Evolutionary conservation across 2,329 filamentous ascomycete species (phyloP), one percentile per base, ranked within the genome.

Genomic region (Bisporella sp.): DNA sequence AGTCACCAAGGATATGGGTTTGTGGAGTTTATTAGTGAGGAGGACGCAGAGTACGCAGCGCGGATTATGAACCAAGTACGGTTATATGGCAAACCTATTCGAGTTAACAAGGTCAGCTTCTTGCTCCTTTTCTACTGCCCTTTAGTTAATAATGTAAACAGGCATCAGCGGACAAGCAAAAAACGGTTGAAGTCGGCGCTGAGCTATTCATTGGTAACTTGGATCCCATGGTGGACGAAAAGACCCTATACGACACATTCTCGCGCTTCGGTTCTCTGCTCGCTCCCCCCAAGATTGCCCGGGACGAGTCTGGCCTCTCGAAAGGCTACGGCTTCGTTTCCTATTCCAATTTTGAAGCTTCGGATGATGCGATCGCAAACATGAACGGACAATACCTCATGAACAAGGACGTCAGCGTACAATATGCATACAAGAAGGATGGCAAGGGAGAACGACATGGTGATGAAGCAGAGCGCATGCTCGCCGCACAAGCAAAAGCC

Each of bases 371-470:
- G 41, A 89, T 95, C 56, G 79, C 84, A 58, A 93, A 92, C 67
- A 91, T 99, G 86, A 87, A 96, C 67, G 89, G 89, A 47, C 91
- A 97, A 72, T 97, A 93, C 69, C 81, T 99, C 54, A 91, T 95
- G 76, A 96, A 93, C 75, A 96, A 96, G 73, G 88, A 96, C 69
- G 86, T 97, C 61, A 88, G 87, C 3, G 93, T 99, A 42, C 92
- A 97, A 70, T 99, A 97, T 69, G 93, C 93, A 39, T 97, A 96
- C 79, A 99, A 99, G 77, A 97, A 97, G 71, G 93, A 99, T 64
- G 93, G 93, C 59, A 96, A 96, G 72, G 92, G 92, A 61, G 92
- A 97, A 72, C 78, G 93, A 52, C 93, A 99, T 66, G 93, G 93
- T 62, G 93, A 99, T 67, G 81, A 90, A 61, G 93, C 93, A 31